Evolutionary conservation across 441 rosid species (phyloP), one percentile per base, ranked within the genome.

Genomic region (Monsonia emarginata): DNA sequence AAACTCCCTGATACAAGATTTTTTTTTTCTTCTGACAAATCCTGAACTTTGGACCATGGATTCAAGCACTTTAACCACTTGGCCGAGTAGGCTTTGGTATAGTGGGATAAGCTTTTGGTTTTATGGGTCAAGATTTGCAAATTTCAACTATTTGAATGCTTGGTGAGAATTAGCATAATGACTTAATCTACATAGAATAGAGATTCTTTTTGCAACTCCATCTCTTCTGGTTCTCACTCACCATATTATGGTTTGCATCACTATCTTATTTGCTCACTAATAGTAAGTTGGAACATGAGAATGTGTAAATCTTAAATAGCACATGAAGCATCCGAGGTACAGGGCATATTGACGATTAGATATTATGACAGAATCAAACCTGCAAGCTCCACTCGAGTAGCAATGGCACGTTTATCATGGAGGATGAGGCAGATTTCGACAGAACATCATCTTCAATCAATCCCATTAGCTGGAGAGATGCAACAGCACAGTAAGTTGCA

Each of bases 401-500:
- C 66, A 83, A 68, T 1, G 77, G 80, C 76, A 85, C 18, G 27
- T 88, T 75, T 31, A 83, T 68, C 64, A 78, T 65, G 65, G 91
- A 85, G 73, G 83, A 74, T 68, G 76, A 16, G 61, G 72, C 58
- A 63, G 52, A 69, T 69, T 69, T 73, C 58, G 86, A 81, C 54
- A 91, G 75, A 46, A 80, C 62, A 82, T 84, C 87, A 71, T 72
- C 91, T 73, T 83, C 90, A 72, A 90, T 69, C 70, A 77, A 87
- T 34, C 96, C 97, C 98, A 93, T 87, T 70, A 93, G 71, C 36
- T 68, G 79, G 67, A 93, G 97, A 65, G 97, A 86, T 57, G 96
- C 98, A 63, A 93, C 81, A 67, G 98, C 97, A 81, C 98, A 93
- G 81, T 81, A 93, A 5, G 96, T 86, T 67, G 83, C 98, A 74